Evolutionary conservation across 2,329 filamentous ascomycete species (phyloP), one percentile per base, ranked within the genome.

Genomic region (Pseudopithomyces maydicus): DNA sequence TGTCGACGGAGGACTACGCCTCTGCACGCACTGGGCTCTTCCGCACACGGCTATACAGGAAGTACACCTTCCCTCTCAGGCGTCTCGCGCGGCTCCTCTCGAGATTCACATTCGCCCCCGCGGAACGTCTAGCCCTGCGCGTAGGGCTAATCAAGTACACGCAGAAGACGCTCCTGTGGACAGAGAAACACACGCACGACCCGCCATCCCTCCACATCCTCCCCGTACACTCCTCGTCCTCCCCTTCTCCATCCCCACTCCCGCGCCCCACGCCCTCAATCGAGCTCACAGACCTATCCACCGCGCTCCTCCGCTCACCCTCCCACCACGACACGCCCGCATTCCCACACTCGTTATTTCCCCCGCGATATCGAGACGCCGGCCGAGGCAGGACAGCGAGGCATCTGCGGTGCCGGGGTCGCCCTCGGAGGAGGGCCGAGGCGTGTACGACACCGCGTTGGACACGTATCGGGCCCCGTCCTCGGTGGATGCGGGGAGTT

Each of bases 1-100:
- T 78, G 6, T 71, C 65, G 10, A 77, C 75, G 5, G 70, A 74
- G 38, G 52, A 67, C 46, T 75, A 74, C 44, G 26, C 57, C 1
- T 63, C 66, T 15, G 72, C 73, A 4, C 59, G 60, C 56, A 15
- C 55, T 6, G 74, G 74, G 2, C 54, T 75, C 5, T 48, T 57
- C 2, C 54, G 58, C 48, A 75, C 72, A 2, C 62, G 73, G 15
- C 54, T 39, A 5, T 71, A 69, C 43, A 50, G 68, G 20, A 52
- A 52, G 2, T 59, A 54, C 44, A 71, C 67, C 2, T 61, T 62
- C 19, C 45, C 45, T 15, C 36, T 61, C 33, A 65, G 67, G 2
- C 11, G 35, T 1, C 3, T 55, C 2, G 55, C 57, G 17, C 63
- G 67, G 3, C 42, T 56, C 7, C 3, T 66, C 20, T 58, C 56